Evolutionary conservation across 2,329 filamentous ascomycete species (phyloP).

Genomic region (Amylocarpus encephaloides): DNA sequence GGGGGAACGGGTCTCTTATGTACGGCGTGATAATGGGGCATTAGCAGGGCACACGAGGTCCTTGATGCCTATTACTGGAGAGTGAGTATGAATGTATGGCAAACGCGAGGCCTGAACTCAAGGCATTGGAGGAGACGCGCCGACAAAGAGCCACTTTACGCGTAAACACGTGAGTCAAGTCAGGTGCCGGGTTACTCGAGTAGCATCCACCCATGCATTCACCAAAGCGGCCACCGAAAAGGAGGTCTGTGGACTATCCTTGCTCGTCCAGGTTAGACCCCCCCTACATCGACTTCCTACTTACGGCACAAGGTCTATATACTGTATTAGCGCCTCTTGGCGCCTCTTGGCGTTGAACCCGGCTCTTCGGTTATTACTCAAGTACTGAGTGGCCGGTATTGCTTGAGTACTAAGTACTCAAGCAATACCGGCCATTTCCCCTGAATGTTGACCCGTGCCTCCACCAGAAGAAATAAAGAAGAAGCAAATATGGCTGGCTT

Average conservation of each 20-base stretch:
- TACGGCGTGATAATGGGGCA: conserved; percentile 7
- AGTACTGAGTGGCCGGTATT: too few species aligned
- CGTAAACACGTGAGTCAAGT: conserved; percentile 16
- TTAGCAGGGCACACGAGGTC: conserved; percentile 5
- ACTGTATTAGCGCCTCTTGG: too few species aligned
- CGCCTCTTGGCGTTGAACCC: background rate
- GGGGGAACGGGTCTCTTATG: conserved; percentile 11
- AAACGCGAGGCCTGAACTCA: conserved; percentile 12
- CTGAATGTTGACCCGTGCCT: background rate
- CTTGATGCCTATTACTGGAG: conserved; percentile 9
- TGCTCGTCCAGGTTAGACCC: too few species aligned
- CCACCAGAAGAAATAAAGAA: background rate
- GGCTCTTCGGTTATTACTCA: background rate
- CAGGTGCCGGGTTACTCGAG: conserved; percentile 11
- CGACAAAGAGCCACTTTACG: conserved; percentile 11
- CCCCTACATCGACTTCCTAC: too few species aligned
- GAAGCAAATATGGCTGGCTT: too few species aligned
- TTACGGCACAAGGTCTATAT: background rate
- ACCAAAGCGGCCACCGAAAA: conserved; percentile 9
- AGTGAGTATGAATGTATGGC: background rate
- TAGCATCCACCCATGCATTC: conserved; percentile 2
- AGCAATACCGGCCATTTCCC: background rate
- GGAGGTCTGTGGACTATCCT: conserved; percentile 2
- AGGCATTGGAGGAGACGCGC: conserved; percentile 16
- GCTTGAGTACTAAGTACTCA: too few species aligned